A percentile compares a stretch with the other conserved stretches of the same genome.
phyloP scores from a whole-genome alignment of 1,284 basidiomycete species.

The Heterobasidion irregulare region DNA sequence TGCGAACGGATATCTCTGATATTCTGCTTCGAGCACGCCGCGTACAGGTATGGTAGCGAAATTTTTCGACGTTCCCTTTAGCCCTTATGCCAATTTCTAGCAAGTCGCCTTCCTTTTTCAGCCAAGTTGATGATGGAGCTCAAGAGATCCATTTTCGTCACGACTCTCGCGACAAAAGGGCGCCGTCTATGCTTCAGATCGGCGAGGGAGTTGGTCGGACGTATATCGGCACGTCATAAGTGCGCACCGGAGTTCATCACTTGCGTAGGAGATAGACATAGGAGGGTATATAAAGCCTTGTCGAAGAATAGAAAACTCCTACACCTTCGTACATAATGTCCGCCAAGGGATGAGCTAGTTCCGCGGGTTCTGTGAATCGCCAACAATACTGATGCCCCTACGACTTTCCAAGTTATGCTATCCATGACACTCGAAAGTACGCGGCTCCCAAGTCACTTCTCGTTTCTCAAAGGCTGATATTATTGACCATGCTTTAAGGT shows the following conservation, averaged over 20 bases:
- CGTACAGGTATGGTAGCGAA: background rate
- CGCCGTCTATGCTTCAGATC: no score
- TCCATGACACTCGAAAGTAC: background rate
- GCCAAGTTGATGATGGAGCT: no score
- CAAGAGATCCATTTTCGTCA: no score
- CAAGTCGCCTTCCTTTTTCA: no score
- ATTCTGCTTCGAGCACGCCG: background rate
- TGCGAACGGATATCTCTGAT: background rate
- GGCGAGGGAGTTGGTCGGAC: no score
- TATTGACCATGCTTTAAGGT: conserved; percentile 9
- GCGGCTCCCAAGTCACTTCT: background rate
- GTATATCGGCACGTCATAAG: no score
- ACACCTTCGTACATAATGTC: background rate
- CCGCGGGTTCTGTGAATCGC: no score
- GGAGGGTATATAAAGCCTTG: background rate
- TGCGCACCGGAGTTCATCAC: no score
- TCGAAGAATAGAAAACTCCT: background rate
- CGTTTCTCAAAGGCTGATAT: background rate
- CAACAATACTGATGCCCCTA: no score
- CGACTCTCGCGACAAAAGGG: no score
- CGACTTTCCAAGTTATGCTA: background rate
- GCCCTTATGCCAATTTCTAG: background rate
- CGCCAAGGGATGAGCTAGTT: background rate
- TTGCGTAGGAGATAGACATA: no score
- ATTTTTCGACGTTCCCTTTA: background rate